Evolutionary conservation across 2,329 filamentous ascomycete species (phyloP).

Genomic region (Aspergillus quadrilineatus): DNA sequence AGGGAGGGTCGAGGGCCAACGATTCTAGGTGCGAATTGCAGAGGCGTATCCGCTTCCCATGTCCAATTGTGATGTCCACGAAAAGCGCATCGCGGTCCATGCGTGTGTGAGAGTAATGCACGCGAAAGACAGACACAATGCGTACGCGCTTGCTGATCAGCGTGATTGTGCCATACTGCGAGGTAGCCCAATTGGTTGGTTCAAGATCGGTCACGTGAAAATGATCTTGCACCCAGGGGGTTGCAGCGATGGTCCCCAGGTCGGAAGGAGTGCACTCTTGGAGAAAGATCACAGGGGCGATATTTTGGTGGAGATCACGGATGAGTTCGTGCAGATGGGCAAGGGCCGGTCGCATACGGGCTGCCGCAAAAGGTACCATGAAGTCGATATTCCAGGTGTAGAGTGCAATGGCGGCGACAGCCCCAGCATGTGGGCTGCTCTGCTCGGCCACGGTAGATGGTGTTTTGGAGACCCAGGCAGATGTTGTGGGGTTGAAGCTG

Average conservation of each 20-base stretch:
- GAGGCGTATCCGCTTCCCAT: not conserved
- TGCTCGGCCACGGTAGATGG: too few species aligned
- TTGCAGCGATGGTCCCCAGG: slow-evolving; percentile 1
- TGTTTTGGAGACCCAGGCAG: too few species aligned
- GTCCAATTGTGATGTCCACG: not conserved
- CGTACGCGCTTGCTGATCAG: slow-evolving; percentile 1
- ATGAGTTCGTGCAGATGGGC: slow-evolving; percentile 1
- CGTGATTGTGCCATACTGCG: slow-evolving; percentile 8
- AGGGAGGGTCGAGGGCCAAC: slow-evolving; percentile 2
- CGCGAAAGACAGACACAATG: not conserved
- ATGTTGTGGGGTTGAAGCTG: too few species aligned
- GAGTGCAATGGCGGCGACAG: not conserved
- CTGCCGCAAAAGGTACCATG: slow-evolving; percentile 6
- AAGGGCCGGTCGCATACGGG: slow-evolving; percentile 9
- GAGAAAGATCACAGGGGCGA: not conserved
- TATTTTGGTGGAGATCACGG: too few species aligned
- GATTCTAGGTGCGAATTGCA: slow-evolving; percentile 15
- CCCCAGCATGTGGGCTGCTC: not conserved
- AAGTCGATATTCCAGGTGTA: slow-evolving; percentile 16
- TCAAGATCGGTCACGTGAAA: slow-evolving; percentile 12
- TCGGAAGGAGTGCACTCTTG: slow-evolving; percentile 8
- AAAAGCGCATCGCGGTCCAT: slow-evolving; percentile 16
- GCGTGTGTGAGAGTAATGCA: slow-evolving; percentile 10
- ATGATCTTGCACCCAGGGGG: slow-evolving; percentile 1
- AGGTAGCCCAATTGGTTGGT: slow-evolving; percentile 1